Conservation (phyloP, 305 asterid species). For the Ilex paraguariensis region DNA sequence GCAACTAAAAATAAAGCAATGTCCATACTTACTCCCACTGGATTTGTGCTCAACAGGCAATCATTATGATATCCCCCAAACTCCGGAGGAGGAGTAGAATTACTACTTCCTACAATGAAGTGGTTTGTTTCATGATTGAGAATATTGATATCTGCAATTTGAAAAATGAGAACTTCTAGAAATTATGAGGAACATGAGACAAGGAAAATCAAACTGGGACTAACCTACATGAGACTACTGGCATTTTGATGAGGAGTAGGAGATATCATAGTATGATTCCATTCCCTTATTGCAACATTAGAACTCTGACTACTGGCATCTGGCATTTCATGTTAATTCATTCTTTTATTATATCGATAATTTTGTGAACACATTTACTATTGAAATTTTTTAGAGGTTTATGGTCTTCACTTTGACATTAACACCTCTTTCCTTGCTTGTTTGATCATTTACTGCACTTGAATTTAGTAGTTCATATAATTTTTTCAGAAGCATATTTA, state of each 20-base stretch:
- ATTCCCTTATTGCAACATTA: constrained; percentile 40
- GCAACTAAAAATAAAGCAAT: too few species aligned
- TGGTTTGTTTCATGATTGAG: constrained; percentile 42
- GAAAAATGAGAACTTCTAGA: constrained; percentile 14
- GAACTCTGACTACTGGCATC: constrained; percentile 27
- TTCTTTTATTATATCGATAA: too few species aligned
- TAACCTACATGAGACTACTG: constrained; percentile 46
- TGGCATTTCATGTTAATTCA: too few species aligned
- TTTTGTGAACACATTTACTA: too few species aligned
- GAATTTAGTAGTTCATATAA: too few species aligned
- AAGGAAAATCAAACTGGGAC: too few species aligned
- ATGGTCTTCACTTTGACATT: too few species aligned
- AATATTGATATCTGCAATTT: too few species aligned
- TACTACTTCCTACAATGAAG: constrained; percentile 26
- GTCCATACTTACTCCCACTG: neutral
- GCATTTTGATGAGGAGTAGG: constrained; percentile 42
- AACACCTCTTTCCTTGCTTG: too few species aligned
- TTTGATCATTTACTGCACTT: too few species aligned
- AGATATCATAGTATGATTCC: constrained; percentile 36
- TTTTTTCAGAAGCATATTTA: too few species aligned
- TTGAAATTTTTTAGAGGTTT: too few species aligned
- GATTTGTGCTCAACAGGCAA: constrained; percentile 36
- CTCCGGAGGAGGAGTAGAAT: constrained; percentile 42
- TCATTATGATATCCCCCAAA: constrained; percentile 39
- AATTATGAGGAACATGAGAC: neutral